phyloP scores from a whole-genome alignment of 2,329 filamentous ascomycete species.

The Didymella keratinophila region DNA sequence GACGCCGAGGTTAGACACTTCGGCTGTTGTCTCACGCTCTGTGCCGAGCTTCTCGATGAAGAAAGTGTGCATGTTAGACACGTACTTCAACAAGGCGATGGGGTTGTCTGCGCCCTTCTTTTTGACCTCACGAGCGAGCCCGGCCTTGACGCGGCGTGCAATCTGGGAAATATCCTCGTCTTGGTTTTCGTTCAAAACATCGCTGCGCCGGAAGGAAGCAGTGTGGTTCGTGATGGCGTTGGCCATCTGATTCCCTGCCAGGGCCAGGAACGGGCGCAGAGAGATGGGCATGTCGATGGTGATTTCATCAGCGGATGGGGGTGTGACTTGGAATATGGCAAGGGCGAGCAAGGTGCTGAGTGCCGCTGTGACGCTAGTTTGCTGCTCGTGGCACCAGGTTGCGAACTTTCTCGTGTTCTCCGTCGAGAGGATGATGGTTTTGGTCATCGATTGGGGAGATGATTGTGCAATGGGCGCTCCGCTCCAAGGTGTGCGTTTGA shows the following conservation, averaged over 20 bases:
- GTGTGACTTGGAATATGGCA: constrained; percentile 44
- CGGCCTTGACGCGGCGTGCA: constrained; percentile 26
- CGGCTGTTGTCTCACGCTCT: constrained; percentile 50
- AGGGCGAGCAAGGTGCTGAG: constrained; percentile 51
- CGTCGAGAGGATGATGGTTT: constrained; percentile 45
- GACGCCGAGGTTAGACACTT: constrained; percentile 58
- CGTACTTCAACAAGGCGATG: constrained; percentile 52
- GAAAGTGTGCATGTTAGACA: constrained; percentile 51
- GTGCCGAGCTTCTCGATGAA: constrained; percentile 52
- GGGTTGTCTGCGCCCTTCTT: constrained; percentile 42
- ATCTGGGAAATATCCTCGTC: constrained; percentile 22
- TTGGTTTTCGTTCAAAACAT: neutral
- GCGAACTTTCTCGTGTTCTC: constrained; percentile 41
- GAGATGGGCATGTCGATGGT: constrained; percentile 50
- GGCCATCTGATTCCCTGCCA: constrained; percentile 39
- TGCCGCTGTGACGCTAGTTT: constrained; percentile 53
- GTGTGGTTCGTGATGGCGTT: constrained; percentile 30
- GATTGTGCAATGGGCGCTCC: neutral
- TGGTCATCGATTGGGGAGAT: constrained; percentile 9
- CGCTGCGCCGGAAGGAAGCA: neutral
- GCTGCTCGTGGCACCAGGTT: constrained; percentile 47
- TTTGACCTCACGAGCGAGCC: constrained; percentile 24
- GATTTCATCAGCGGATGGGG: constrained; percentile 42
- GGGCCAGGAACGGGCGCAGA: constrained; percentile 47
- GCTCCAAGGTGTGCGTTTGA: constrained; percentile 2